Base-by-base conservation (phyloP, 371 early-diverging fungal species). In the Mortierella sp. region DNA sequence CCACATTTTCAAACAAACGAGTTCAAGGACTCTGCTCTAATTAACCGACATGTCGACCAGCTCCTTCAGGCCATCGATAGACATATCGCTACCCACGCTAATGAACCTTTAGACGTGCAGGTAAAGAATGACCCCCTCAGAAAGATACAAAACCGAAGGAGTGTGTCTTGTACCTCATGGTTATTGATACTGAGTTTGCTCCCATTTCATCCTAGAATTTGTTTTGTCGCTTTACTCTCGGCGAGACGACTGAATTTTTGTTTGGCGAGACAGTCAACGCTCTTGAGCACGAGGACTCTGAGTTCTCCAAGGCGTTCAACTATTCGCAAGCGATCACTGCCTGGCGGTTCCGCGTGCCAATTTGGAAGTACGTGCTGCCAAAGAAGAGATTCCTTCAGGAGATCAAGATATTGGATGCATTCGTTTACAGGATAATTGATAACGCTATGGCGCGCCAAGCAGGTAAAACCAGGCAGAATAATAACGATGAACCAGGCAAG, bases 331-430 rank as follows among this genome's bases (percentile, higher is more conserved):
- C 63, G 19, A 53, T 75, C 39, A 49, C 70, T 15, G 64, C 69
- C 26, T 75, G 76, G 76, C 76, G 76, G 7, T 75, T 75, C 57
- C 76, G 76, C 7, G 60, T 75, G n/a, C 76, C 76, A 2, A 8
- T 55, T 21, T 75, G 75, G 75, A 62, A 51, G 24, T 51, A 58
- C 17, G 6, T 75, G 9, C 37, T 75, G 4, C 69, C 75, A 23
- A 63, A 26, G 34, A 50, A 48, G 19, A 43, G 50, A 19, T 37
- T 56, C 26, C 8, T 56, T n/a, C 19, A 43, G 9, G 69, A 68
- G 54, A 56, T 75, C 37, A 51, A 56, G n/a, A 64, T 52, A n/a
- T 46, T 75, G 52, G 76, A 75, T 24, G 57, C 55, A 6, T 75
- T 75, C 56, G 76, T 75, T 5, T 69, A 64, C 53, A 64, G 46